Evolutionary conservation across 1,284 basidiomycete genomes (phyloP), one percentile per base, ranked within the genome.

Genomic region (Puccinia triticina): DNA sequence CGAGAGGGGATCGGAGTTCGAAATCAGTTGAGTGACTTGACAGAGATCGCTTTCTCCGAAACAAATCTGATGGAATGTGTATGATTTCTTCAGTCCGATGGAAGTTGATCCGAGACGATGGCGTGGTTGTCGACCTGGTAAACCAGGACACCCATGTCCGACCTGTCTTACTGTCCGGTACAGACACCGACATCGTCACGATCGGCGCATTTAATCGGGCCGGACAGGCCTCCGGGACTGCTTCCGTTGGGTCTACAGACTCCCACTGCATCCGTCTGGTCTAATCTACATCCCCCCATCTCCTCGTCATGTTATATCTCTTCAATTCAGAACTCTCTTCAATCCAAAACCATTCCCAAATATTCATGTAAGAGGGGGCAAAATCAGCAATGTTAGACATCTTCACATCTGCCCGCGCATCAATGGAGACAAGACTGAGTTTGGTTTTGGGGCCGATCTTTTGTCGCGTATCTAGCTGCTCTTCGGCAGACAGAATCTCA

Each of bases 31-130:
- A 77, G 75, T 77, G 75, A 77, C 29, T 21, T 64, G 34, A 64
- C n/a, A 67, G 5, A 18, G n/a, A 34, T 50, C n/a, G 14, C 23
- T 29, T 72, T 43, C 29, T 46, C 26, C 46, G 18, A 34, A 61
- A 10, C 12, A 34, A n/a, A 43, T 32, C 2, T 61, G 14, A 59
- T 59, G 29, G 59, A 4, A 48, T n/a, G 0, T 14, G 16, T 57
- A 55, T 29, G 1, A 16, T 43, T 72, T 80, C n/a, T n/a, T n/a
- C n/a, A 80, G 77, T 81, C 23, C 79, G 79, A 26, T 81, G 79
- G 79, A 81, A 74, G 61, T 61, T 81, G 29, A 81, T 81, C 37
- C 69, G 79, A 74, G 79, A 81, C 61, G 79, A 81, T 40, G 79
- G 79, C 3, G n/a, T 57, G 43, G 32, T 81, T 14, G 26, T 81